Percentiles rank a stretch among this genome's conserved stretches.
These are phyloP conservation scores for Axilococcus clingmanii DNA, from an alignment of 139 green algal genomes.

Conservation along the genomic window DNA sequence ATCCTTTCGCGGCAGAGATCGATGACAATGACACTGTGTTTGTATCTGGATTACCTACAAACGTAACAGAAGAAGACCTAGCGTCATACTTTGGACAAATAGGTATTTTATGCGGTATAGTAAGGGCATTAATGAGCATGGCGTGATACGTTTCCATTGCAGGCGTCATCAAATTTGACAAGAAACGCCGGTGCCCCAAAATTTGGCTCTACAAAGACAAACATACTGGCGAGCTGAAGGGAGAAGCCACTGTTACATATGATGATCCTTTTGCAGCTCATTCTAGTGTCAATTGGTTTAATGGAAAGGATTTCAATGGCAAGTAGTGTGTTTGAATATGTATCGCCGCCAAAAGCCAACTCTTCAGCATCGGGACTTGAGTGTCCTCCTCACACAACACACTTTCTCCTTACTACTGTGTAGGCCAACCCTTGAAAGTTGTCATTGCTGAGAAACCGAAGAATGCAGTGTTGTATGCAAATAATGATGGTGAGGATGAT, in stretches of 20 bases:
- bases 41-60: constrained; percentile 45
- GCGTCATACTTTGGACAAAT: constrained; percentile 73
- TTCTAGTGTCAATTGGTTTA: constrained; percentile 74
- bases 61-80: constrained; percentile 53
- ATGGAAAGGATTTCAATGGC: constrained; percentile 71
- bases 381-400: too few relatives aligned
- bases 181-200: constrained; percentile 5
- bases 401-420: not conserved
- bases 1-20: not conserved
- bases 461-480: constrained; percentile 9
- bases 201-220: constrained; percentile 59
- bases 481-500: constrained; percentile 4
- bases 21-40: constrained; percentile 56
- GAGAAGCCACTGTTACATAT: constrained; percentile 68
- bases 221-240: constrained; percentile 64
- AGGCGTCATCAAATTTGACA: too few relatives aligned
- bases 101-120: too few relatives aligned
- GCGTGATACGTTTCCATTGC: too few relatives aligned
- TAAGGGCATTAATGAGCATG: constrained; percentile 55
- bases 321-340: not conserved
- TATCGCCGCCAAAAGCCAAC: not conserved
- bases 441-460: constrained; percentile 2
- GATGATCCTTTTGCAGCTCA: constrained; percentile 71
- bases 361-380: too few relatives aligned
- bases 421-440: constrained; percentile 23